phyloP scores from a whole-genome alignment of 2,329 filamentous ascomycete genomes.

The Alternaria solani region DNA sequence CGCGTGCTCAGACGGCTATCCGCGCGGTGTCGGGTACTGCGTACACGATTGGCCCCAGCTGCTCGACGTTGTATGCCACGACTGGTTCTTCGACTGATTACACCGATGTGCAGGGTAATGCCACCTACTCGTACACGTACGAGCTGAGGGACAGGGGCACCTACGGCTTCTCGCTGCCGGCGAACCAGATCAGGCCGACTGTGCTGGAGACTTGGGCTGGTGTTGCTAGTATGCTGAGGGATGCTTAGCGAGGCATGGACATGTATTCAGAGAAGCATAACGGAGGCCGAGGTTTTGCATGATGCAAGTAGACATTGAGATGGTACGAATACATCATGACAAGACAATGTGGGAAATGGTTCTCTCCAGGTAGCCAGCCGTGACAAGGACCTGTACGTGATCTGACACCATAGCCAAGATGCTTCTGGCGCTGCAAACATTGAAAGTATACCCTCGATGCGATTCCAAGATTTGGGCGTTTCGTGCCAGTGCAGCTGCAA shows the following conservation, averaged over 20 bases:
- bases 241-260: conserved; percentile 21
- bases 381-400: no score
- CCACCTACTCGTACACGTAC: conserved; percentile 58
- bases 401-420: no score
- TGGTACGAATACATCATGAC: no score
- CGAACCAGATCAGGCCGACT: conserved; percentile 58
- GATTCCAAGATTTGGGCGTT: no score
- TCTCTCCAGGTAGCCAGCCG: no score
- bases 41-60: conserved; percentile 60
- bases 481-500: no score
- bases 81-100: conserved; percentile 57
- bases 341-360: no score
- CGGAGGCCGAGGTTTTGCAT: no score
- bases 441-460: no score
- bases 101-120: conserved; percentile 51
- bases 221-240: conserved; percentile 39
- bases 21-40: conserved; percentile 60
- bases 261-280: not conserved
- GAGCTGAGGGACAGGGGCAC: conserved; percentile 60
- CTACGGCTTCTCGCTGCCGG: conserved; percentile 59
- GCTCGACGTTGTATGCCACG: conserved; percentile 67
- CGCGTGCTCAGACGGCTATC: conserved; percentile 61
- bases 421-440: no score
- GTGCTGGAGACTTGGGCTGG: conserved; percentile 59
- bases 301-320: not conserved